Base-by-base conservation (phyloP, 805 yeast genomes). In the Suhomyces pyralidae region DNA sequence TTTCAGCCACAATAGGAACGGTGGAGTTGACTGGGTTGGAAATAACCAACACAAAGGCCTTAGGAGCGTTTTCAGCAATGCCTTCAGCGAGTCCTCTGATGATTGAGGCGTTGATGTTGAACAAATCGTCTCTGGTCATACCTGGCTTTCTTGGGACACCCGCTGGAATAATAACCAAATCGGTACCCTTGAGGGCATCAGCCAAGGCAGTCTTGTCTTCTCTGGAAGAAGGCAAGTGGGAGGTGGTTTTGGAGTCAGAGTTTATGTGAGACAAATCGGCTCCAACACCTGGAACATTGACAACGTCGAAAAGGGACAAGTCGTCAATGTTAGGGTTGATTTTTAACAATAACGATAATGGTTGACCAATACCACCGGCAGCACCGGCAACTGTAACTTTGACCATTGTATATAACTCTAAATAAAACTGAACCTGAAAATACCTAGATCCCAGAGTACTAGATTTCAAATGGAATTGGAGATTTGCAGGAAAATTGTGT, bases 141-240 rank as follows among this genome's bases (percentile, higher is more conserved):
- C 96, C 96, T 42, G 96, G 96, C 76, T 90, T 90, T 77, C 96
- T 85, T 64, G 96, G 96, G 40, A 89, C 86, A 56, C 96, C 96
- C 34, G 96, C 96, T 46, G 96, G 96, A 62, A 81, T 80, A 53
- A 81, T 66, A 45, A 81, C 84, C 58, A 80, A 64, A 55, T 80
- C 73, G 5, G 81, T 58, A 36, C 71, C 80, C 56, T 71, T 68
- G 51, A 81, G 70, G 14, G 84, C 74, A 22, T 63, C 66, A 20
- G 73, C 71, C 57, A 77, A 77, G 49, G 71, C 80, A 44, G 80
- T 74, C 52, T 66, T 71, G 64, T 76, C 81, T 61, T 76, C 81
- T 57, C 65, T 69, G 26, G 76, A 80, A 28, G 81, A 76, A 48
- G 93, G 90, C 61, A 83, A 80, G 69, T 72, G 82, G 6, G 88